A percentile compares a stretch with the other conserved stretches of the same genome.
phyloP scores from a whole-genome alignment of 2,329 filamentous ascomycete genomes.

The Fusarium sp. region DNA sequence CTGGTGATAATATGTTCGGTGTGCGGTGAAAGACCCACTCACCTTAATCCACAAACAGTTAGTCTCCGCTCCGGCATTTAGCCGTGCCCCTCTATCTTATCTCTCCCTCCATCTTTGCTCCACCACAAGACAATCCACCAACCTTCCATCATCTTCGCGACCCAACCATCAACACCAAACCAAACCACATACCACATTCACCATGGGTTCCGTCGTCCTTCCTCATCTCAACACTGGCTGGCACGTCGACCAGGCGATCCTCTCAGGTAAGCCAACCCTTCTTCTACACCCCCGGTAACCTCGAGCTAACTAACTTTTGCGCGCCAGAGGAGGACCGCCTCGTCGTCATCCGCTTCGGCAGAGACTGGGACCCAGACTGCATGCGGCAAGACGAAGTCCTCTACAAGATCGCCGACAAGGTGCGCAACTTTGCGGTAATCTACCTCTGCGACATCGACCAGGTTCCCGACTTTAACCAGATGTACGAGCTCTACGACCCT shows the following conservation, averaged over 20 bases:
- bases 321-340: conserved; percentile 83
- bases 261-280: conserved; percentile 46
- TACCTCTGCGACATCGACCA: conserved; percentile 95
- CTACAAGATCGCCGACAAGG: conserved; percentile 90
- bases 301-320: conserved; percentile 25
- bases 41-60: background rate
- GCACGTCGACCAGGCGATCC: conserved; percentile 98
- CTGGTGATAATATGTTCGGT: background rate
- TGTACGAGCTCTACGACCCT: conserved; percentile 93
- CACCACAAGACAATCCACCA: conserved; percentile 3
- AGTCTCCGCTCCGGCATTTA: background rate
- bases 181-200: background rate
- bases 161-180: background rate
- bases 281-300: background rate
- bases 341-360: conserved; percentile 92
- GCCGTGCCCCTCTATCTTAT: conserved; percentile 22
- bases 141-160: background rate
- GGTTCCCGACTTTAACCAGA: conserved; percentile 92
- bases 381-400: conserved; percentile 89
- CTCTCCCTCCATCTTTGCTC: conserved; percentile 8
- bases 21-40: background rate
- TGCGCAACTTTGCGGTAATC: conserved; percentile 93
- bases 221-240: conserved; percentile 92
- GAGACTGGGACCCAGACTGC: conserved; percentile 81
- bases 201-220: conserved; percentile 85